Evolutionary conservation across 495 filamentous ascomycete genomes (phyloP).

Genomic region (Podospora pseudocomata): DNA sequence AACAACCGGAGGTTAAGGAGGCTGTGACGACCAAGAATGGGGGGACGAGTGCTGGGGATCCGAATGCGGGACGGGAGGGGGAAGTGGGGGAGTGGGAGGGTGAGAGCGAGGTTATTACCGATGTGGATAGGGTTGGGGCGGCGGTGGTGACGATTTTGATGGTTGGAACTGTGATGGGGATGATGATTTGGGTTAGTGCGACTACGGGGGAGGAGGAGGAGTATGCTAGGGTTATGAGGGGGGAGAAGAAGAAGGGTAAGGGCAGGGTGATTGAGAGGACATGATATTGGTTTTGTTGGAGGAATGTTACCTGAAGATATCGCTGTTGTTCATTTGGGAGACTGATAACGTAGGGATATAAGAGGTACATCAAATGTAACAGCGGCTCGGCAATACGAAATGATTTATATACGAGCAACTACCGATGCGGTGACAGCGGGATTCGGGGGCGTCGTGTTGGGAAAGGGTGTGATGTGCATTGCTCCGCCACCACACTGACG

Average conservation of each 20-base stretch:
- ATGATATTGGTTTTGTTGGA: background rate
- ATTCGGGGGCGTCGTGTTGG: background rate
- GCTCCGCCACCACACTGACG: background rate
- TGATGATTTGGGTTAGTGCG: slow-evolving; percentile 15
- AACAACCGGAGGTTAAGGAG: background rate
- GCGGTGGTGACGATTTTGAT: slow-evolving; percentile 51
- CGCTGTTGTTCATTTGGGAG: background rate
- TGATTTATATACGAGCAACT: background rate
- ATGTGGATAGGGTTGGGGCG: slow-evolving; percentile 54
- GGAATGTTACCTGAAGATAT: background rate
- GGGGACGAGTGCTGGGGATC: slow-evolving; percentile 25
- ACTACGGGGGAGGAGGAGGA: background rate
- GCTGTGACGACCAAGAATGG: slow-evolving; percentile 22
- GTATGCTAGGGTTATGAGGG: background rate
- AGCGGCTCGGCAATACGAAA: background rate
- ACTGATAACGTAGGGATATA: background rate
- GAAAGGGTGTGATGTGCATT: background rate
- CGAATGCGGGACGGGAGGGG: slow-evolving; percentile 18
- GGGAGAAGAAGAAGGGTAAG: background rate
- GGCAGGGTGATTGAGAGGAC: background rate
- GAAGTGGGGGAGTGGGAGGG: slow-evolving; percentile 6
- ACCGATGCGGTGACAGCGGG: background rate
- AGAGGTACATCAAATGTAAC: background rate
- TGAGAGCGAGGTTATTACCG: slow-evolving; percentile 29
- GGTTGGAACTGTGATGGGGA: slow-evolving; percentile 21